Base-by-base conservation (phyloP, 2,329 filamentous ascomycete species). In the Aspergillus awamori region DNA sequence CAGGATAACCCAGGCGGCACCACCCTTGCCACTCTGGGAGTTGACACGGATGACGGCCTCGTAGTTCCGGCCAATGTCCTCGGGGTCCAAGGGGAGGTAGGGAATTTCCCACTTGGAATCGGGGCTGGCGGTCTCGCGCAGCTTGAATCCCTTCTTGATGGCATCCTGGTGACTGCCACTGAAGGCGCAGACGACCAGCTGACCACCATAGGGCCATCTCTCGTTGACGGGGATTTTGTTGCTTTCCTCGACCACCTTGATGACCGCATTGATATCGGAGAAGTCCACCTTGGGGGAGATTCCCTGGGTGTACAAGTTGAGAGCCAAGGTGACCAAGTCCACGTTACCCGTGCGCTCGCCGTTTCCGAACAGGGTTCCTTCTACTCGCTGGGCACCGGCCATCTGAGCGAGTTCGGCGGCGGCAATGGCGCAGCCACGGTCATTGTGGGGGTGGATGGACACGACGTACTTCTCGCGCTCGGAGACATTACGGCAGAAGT, bases 41-140 rank as follows among this genome's bases (percentile, higher is more conserved):
- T 98, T 99, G 85, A 98, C 94, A 62, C 94, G 91, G 74, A 98
- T 98, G 74, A 98, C 90, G 61, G 94, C 94, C 79, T 98, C 93
- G 85, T 98, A 98, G n/a, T 89, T 97, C 60, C 94, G 88, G 54
- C 94, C 94, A 66, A 98, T 97, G 72, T 98, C 94, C 72, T 90
- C 85, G 5, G 94, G 94, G 72, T 98, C 94, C 70, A 98, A 85
- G 11, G 94, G 94, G 53, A 98, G 88, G 74, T 98, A 98, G 0
- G 94, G 94, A 41, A 97, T 84, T 69, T 91, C 82, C 94, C 94
- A 98, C 43, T 80, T 81, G 71, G 88, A 86, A 59, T 94, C 87
- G 72, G 84, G 82, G 57, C 83, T 84, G 0, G 83, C 77, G 48
- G 83, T 78, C 73, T 93, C 84, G 61, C 94, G 89, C 43, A 82